Conservation (phyloP, 345 rosid species). For the Gossypium rotundifolium region DNA sequence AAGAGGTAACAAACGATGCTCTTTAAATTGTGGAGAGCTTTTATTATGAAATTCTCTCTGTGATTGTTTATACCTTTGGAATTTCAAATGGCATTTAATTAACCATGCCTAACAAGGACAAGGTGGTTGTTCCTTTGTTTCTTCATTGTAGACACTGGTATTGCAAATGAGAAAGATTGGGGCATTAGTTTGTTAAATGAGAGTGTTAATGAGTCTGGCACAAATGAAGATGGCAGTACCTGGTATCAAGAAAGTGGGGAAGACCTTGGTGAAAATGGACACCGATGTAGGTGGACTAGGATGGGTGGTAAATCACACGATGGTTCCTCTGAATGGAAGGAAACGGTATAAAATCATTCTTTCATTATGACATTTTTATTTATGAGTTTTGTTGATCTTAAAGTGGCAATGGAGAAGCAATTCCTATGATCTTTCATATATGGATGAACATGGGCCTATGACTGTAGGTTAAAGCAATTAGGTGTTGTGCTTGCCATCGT, state of each 20-base stretch:
- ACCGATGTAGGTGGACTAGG: slow-evolving; percentile 91
- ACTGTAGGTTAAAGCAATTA: background rate
- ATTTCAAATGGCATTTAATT: background rate
- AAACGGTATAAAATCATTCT: slow-evolving; percentile 51
- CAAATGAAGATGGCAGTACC: slow-evolving; percentile 84
- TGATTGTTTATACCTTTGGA: background rate
- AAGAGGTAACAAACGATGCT: slow-evolving; percentile 51
- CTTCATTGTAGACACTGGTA: slow-evolving; percentile 75
- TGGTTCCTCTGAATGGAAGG: slow-evolving; percentile 88
- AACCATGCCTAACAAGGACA: background rate
- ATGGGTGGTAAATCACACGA: slow-evolving; percentile 90
- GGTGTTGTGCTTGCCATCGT: too few relatives aligned
- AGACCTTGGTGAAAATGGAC: slow-evolving; percentile 79
- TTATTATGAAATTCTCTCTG: background rate
- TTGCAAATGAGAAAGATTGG: slow-evolving; percentile 99
- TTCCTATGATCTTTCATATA: background rate
- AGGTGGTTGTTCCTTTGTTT: background rate
- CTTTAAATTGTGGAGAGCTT: background rate
- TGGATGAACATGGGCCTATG: background rate
- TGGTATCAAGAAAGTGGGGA: slow-evolving; percentile 93
- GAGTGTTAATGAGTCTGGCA: slow-evolving; percentile 74
- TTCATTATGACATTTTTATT: background rate
- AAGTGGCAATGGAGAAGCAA: background rate
- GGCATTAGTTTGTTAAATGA: slow-evolving; percentile 80
- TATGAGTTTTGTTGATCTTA: slow-evolving; percentile 10